These are phyloP conservation scores for Penstemon barbatus DNA, from an alignment of 257 asterid genomes.

Conservation along the genomic window DNA sequence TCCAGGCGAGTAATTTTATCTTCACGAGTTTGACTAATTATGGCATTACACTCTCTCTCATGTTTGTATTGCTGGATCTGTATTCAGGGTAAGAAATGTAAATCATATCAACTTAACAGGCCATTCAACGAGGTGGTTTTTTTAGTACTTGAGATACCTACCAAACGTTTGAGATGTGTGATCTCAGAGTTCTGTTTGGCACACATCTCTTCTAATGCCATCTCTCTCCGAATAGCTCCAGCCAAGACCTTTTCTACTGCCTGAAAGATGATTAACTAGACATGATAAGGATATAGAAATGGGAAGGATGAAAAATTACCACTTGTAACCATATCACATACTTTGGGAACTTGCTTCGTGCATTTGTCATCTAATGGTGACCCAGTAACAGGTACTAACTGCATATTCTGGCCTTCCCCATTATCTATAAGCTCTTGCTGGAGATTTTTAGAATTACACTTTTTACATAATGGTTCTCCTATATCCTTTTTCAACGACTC, in stretches of 20 bases:
- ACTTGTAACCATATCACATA: constrained; percentile 39
- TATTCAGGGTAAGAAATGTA: constrained; percentile 24
- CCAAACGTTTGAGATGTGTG: constrained; percentile 90
- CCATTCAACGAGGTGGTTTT: background rate
- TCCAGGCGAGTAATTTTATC: constrained; percentile 94
- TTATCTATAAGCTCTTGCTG: constrained; percentile 39
- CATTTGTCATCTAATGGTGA: constrained; percentile 48
- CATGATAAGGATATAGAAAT: constrained; percentile 32
- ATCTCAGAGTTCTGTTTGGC: constrained; percentile 77
- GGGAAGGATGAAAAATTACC: constrained; percentile 24
- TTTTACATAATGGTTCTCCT: constrained; percentile 49
- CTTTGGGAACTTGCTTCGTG: constrained; percentile 80
- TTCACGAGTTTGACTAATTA: constrained; percentile 86
- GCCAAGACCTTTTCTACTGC: constrained; percentile 96
- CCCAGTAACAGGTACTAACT: constrained; percentile 72
- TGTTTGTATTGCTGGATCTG: constrained; percentile 97
- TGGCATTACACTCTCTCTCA: constrained; percentile 93
- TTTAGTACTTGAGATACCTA: constrained; percentile 36
- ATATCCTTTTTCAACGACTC: constrained; percentile 37
- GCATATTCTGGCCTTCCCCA: constrained; percentile 62
- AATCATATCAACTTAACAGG: constrained; percentile 23
- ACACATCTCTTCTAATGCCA: constrained; percentile 92
- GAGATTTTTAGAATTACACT: constrained; percentile 55
- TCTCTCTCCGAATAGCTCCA: constrained; percentile 98
- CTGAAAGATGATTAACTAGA: constrained; percentile 46